phyloP scores from a whole-genome alignment of 2,329 filamentous ascomycete genomes.

The Tricladium varicosporioides region DNA sequence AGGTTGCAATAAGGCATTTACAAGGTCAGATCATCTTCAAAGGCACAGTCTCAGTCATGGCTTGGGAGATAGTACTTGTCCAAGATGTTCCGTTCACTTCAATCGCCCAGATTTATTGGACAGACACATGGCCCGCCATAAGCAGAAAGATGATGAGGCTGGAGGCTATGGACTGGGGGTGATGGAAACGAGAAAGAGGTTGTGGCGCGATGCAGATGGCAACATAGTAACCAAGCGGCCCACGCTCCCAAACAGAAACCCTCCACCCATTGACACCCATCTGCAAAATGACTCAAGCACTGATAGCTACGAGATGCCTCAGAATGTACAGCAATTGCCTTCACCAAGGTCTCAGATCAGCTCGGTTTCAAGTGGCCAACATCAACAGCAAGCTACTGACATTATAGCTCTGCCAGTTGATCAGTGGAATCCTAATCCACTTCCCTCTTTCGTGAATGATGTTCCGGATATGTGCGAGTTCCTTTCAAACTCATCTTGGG shows the following conservation, averaged over 20 bases:
- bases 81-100: conserved; percentile 59
- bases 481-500: conserved; percentile 30
- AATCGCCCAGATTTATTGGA: conserved; percentile 58
- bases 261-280: not conserved
- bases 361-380: not conserved
- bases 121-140: conserved; percentile 55
- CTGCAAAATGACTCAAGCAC: not conserved
- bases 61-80: conserved; percentile 53
- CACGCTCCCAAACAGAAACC: conserved; percentile 8
- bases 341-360: conserved; percentile 12
- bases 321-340: conserved; percentile 4
- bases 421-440: conserved; percentile 1
- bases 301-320: not conserved
- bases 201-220: conserved; percentile 54
- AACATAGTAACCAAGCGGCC: conserved; percentile 47
- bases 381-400: not conserved
- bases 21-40: conserved; percentile 56
- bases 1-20: conserved; percentile 52
- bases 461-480: conserved; percentile 21
- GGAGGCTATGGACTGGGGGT: conserved; percentile 49
- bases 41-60: conserved; percentile 57
- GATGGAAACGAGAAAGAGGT: conserved; percentile 53
- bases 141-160: conserved; percentile 54
- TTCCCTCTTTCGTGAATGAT: conserved; percentile 5
- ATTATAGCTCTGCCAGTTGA: not conserved